A percentile compares a stretch with the other conserved stretches of the same genome.
Evolutionary conservation across 257 asterid species (phyloP).

Genomic region (Salvia hispanica): DNA sequence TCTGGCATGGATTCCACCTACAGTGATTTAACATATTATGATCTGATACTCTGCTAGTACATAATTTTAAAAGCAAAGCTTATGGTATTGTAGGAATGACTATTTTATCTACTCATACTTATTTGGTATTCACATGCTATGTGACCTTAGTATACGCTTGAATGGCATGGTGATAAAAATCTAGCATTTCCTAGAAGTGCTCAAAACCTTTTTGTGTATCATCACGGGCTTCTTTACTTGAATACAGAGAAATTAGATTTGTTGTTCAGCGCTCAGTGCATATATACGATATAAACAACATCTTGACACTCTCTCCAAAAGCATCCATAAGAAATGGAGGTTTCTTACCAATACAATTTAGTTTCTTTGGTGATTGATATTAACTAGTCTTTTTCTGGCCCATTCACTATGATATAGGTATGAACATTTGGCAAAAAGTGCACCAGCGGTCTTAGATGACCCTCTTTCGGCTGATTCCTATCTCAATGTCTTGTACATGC

Average conservation of each 20-base stretch:
- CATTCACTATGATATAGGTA: constrained; percentile 58
- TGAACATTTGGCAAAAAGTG: constrained; percentile 94
- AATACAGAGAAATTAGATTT: constrained; percentile 15
- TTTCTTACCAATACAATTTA: constrained; percentile 6
- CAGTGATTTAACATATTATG: constrained; percentile 6
- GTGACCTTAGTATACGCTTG: background rate
- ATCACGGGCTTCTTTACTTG: constrained; percentile 16
- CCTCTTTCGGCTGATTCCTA: constrained; percentile 99
- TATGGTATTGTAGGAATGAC: background rate
- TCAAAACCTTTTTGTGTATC: constrained; percentile 16
- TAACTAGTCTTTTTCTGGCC: constrained; percentile 26
- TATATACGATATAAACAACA: constrained; percentile 5
- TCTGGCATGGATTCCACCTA: background rate
- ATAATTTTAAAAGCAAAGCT: constrained; percentile 17
- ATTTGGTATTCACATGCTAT: constrained; percentile 1
- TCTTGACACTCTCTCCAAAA: constrained; percentile 16
- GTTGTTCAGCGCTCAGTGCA: constrained; percentile 20
- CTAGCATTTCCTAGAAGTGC: background rate
- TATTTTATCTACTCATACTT: background rate
- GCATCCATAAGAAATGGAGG: constrained; percentile 7
- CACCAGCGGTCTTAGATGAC: constrained; percentile 92
- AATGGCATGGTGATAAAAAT: constrained; percentile 22
- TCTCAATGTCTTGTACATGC: constrained; percentile 93
- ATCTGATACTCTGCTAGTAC: constrained; percentile 4
- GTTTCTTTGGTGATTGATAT: constrained; percentile 25